A percentile compares a stretch with the other conserved stretches of the same genome.
Conservation (phyloP, 768 basidiomycete species). For the Dentipellis sp. region DNA sequence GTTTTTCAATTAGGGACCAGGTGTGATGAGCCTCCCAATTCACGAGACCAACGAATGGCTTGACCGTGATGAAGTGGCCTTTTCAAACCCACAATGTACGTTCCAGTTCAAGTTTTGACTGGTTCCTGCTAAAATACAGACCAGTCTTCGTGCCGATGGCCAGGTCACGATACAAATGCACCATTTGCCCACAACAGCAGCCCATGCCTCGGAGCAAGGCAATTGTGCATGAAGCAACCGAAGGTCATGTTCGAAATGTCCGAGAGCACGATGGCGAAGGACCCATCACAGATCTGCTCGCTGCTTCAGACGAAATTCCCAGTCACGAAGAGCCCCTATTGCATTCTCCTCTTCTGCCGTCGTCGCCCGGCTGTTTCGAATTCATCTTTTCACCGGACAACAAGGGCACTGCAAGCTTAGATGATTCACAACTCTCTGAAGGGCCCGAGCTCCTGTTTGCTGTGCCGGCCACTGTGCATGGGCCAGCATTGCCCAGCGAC, state of each 20-base stretch:
- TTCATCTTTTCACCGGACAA: no score
- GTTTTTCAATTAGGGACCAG: no score
- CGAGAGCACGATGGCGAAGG: background rate
- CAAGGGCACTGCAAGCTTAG: no score
- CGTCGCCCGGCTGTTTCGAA: no score
- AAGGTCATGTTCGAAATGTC: background rate
- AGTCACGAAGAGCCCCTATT: background rate
- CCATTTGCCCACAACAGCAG: background rate
- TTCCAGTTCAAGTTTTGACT: background rate
- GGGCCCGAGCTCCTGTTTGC: background rate
- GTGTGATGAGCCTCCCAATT: background rate
- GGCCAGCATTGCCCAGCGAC: constrained; percentile 5
- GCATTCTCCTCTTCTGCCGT: no score
- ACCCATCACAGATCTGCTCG: background rate
- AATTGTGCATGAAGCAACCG: background rate
- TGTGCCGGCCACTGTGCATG: constrained; percentile 1
- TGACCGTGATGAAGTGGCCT: no score
- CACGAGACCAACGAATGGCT: background rate
- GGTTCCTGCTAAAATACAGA: background rate
- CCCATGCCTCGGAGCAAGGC: background rate
- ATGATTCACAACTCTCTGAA: background rate
- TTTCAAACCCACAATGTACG: background rate
- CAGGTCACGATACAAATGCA: background rate
- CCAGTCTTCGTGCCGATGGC: background rate
- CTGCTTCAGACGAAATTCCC: background rate